Base-by-base conservation (phyloP, 176 grass and related monocot species). In the Zizania latifolia region DNA sequence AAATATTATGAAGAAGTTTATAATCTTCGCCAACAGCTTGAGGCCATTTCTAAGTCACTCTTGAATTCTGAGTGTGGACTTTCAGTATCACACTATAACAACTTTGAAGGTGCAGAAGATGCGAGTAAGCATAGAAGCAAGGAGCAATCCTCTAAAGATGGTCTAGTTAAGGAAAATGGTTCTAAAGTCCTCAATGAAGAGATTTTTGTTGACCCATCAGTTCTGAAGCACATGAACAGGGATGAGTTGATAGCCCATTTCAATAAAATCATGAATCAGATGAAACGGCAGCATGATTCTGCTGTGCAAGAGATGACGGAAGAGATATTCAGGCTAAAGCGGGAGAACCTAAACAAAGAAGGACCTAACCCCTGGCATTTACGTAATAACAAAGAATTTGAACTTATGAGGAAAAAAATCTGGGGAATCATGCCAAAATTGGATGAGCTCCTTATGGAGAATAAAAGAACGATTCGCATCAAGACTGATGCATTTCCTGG, bases 261-360 rank as follows among this genome's bases (percentile, higher is more conserved):
- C 23, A 82, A 79, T 75, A 88, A 81, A 66, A 30, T 23, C 26
- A 83, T 88, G 43, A 68, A 62, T 74, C 7, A 10, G 10, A 92
- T 92, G 89, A 92, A 92, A 65, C 74, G 68, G 55, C 74, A 85
- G 13, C 85, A 88, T 83, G 89, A 92, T 78, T 66, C 22, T n/a
- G 58, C n/a, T 19, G 23, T 85, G 82, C 28, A 76, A 12, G 31
- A 66, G 8, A 82, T 38, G 16, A 92, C 82, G 4, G 85, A 92
- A 55, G 48, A 85, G 66, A 75, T 92, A 81, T 92, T 88, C 9
- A 15, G 23, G 62, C 78, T 92, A 29, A 88, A 85, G 19, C 74
- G 85, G 6, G 58, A 85, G 0, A 32, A 67, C 57, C 69, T 82
- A 31, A 88, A 54, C 0, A 84, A 66, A 30, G 82, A 92, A 29